A percentile compares a stretch with the other conserved stretches of the same genome.
phyloP scores from a whole-genome alignment of 768 basidiomycete genomes.

The Lactarius psammicola region DNA sequence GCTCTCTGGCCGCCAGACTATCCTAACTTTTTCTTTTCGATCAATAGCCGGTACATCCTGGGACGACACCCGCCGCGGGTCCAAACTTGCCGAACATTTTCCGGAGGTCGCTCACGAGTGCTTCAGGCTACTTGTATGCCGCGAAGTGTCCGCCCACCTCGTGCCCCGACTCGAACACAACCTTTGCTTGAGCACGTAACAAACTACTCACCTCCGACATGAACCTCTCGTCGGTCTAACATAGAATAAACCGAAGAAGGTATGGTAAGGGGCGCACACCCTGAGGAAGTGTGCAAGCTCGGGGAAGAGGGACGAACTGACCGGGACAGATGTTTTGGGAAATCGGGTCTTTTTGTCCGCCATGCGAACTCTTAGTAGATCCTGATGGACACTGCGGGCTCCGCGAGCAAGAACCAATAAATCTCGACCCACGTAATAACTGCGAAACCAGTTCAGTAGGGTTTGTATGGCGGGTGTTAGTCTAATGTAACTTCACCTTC shows the following conservation, averaged over 20 bases:
- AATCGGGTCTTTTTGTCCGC: neutral
- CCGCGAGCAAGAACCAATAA: constrained; percentile 57
- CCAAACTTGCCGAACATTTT: constrained; percentile 58
- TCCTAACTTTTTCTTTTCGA: neutral
- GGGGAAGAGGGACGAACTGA: constrained; percentile 53
- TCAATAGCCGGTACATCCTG: constrained; percentile 31
- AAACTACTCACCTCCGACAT: constrained; percentile 8
- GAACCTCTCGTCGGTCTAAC: neutral
- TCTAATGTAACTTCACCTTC: constrained; percentile 51
- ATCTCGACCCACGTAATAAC: constrained; percentile 62
- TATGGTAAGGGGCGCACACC: constrained; percentile 37
- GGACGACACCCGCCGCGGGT: constrained; percentile 48
- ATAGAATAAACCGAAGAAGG: neutral
- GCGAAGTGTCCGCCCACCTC: constrained; percentile 59
- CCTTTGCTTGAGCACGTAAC: constrained; percentile 35
- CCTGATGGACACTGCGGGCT: constrained; percentile 54
- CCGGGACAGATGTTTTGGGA: constrained; percentile 37
- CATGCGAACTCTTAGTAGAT: constrained; percentile 59
- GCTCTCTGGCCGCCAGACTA: neutral
- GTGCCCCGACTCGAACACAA: constrained; percentile 53
- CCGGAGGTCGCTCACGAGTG: constrained; percentile 49
- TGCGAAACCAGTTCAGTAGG: constrained; percentile 26
- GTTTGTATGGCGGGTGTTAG: neutral
- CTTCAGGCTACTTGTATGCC: constrained; percentile 48
- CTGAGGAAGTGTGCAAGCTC: constrained; percentile 35